Base-by-base conservation (phyloP, 2,329 filamentous ascomycete genomes). In the Allantophomopsis lycopodina region DNA sequence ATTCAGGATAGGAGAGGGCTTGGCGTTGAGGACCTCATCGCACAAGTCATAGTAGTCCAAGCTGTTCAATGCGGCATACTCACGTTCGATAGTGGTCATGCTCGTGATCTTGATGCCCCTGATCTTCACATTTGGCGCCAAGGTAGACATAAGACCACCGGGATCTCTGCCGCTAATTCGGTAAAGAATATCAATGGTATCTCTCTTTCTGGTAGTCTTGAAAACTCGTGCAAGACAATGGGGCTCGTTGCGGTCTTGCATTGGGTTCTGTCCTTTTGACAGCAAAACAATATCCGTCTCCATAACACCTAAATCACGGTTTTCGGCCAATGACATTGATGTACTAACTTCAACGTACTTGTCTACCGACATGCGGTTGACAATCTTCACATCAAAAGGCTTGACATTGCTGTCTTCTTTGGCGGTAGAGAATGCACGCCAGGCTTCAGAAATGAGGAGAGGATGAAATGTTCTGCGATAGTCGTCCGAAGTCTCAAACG, bases 1-100 rank as follows among this genome's bases (percentile, higher is more conserved):
- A 6, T 75, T 76, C 39, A 94, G 71, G 49, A 95, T 76, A 1
- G 86, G 87, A 6, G 89, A 95, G 1, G 93, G 91, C 54, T 87
- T 85, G 3, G 88, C 91, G 50, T 79, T 78, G 36, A 93, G 68
- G 41, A 98, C 84, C 60, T 98, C 91, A 42, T 89, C 82, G 65
- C 89, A 93, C 15, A 98, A 69, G 59, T 98, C 91, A 52, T 96
- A 98, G 59, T 93, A 96, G 57, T 94, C 83, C 46, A 98, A 61
- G 51, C 84, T 89, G 61, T 87, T 83, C 21, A 98, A 63, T 1
- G 91, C 86, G 41, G 87, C 91, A 57, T 88, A 98, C 60, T 98
- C 91, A 57, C 91, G 80, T 63, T 98, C 89, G 38, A 96, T 79
- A 0, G 91, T 91, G 2, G 83, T 94, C 66, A 98, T 83, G 44